Percentiles rank a stretch among this genome's conserved stretches.
These are phyloP conservation scores for Candida insectalens DNA, from an alignment of 805 yeast species.

Conservation along the genomic window DNA sequence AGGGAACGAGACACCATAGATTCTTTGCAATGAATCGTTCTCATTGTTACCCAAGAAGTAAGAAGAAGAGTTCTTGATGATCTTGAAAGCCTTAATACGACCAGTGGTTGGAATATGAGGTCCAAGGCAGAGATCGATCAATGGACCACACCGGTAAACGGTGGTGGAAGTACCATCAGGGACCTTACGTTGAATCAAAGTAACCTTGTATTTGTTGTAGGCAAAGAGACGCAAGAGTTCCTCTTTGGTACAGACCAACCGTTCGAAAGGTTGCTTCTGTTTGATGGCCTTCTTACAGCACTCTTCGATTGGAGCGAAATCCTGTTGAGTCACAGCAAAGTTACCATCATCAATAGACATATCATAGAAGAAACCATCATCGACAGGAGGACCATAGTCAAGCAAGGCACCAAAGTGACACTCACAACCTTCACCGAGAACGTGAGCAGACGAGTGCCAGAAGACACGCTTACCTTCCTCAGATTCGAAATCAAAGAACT, in stretches of 20 bases:
- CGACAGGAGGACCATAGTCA: conserved; percentile 93
- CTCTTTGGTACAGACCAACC: conserved; percentile 88
- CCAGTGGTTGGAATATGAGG: conserved; percentile 99
- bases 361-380: conserved; percentile 96
- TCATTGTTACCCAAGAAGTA: conserved; percentile 89
- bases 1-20: conserved; percentile 97
- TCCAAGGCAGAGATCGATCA: conserved; percentile 94
- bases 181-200: conserved; percentile 75
- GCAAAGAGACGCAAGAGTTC: conserved; percentile 85
- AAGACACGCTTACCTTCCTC: conserved; percentile 94
- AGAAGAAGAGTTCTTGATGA: conserved; percentile 91
- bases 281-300: conserved; percentile 85
- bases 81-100: conserved; percentile 86
- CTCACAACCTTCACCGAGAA: conserved; percentile 96
- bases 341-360: conserved; percentile 78
- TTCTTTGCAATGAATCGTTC: conserved; percentile 93
- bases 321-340: conserved; percentile 67
- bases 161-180: conserved; percentile 96
- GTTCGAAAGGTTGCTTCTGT: conserved; percentile 91
- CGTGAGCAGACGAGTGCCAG: conserved; percentile 99
- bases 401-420: conserved; percentile 92
- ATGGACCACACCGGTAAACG: conserved; percentile 95
- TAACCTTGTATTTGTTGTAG: conserved; percentile 92
- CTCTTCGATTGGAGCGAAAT: conserved; percentile 75
- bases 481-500: conserved; percentile 82